A percentile compares a stretch with the other conserved stretches of the same genome.
These are phyloP conservation scores for Pseudogymnoascus sp. DNA, from an alignment of 2,329 filamentous ascomycete genomes.

Conservation along the genomic window DNA sequence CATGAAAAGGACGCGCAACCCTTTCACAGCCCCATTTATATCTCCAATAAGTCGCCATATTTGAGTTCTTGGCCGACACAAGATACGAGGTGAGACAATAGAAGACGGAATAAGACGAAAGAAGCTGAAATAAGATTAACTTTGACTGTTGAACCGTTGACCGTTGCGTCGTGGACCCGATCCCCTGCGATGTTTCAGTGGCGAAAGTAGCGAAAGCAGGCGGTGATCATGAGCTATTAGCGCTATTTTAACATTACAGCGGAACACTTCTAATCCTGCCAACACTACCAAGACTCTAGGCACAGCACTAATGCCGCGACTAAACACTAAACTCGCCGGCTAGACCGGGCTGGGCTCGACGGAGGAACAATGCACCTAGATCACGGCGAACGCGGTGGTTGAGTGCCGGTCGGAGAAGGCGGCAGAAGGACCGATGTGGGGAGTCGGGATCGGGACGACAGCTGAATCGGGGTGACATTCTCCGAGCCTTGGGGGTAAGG, in stretches of 20 bases:
- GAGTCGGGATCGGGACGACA: not conserved
- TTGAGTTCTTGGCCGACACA: not conserved
- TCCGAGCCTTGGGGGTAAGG: not conserved
- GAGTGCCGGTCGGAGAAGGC: not conserved
- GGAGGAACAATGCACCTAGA: slow-evolving; percentile 5
- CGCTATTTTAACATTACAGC: slow-evolving; percentile 4
- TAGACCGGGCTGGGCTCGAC: not conserved
- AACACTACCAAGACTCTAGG: not conserved
- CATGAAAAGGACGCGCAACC: not conserved
- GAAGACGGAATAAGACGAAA: not conserved
- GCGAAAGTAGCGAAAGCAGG: not conserved
- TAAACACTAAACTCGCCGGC: not conserved
- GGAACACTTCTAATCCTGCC: not conserved
- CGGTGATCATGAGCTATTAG: not conserved
- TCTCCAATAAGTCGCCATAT: not conserved
- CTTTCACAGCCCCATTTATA: not conserved
- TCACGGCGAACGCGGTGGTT: not conserved
- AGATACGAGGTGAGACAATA: not conserved
- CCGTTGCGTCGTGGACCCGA: not conserved
- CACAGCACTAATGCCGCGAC: not conserved
- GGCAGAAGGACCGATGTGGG: not conserved
- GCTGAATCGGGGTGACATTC: not conserved
- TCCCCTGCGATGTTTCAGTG: not conserved
- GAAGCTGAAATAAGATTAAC: not conserved
- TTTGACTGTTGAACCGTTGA: not conserved